Conservation (phyloP, 179 eudicot species). For the Nepenthes alata region DNA sequence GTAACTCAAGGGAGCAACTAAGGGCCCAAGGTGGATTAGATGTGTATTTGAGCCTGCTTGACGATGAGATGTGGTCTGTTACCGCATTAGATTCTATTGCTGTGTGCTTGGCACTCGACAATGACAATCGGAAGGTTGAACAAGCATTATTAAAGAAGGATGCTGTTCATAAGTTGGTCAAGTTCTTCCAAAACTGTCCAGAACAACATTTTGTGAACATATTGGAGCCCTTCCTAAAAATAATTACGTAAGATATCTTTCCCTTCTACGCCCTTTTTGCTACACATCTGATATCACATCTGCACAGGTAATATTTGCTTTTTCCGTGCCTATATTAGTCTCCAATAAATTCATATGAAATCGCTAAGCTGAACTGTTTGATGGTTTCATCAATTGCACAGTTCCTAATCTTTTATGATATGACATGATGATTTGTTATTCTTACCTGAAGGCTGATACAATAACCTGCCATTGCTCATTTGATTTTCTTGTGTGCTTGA, state of each 20-base stretch:
- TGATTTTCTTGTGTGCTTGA: no score
- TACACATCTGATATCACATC: constrained; percentile 6
- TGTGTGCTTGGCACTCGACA: constrained; percentile 95
- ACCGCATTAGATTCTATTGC: constrained; percentile 95
- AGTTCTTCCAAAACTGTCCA: constrained; percentile 82
- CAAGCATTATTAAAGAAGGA: constrained; percentile 92
- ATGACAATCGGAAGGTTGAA: constrained; percentile 88
- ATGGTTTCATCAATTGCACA: no score
- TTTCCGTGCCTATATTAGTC: no score
- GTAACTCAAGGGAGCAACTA: constrained; percentile 90
- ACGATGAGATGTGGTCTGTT: constrained; percentile 91
- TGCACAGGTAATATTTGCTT: no score
- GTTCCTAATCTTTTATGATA: no score
- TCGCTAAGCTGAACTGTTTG: no score
- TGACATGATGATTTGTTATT: no score
- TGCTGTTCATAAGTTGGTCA: constrained; percentile 85
- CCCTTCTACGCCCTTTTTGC: no score
- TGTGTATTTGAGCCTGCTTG: constrained; percentile 83
- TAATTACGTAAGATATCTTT: constrained; percentile 63
- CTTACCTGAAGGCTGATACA: no score
- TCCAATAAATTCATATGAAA: no score
- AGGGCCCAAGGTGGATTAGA: constrained; percentile 97
- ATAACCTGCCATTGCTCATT: no score
- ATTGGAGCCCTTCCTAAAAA: constrained; percentile 94
- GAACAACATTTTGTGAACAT: constrained; percentile 91